Base-by-base conservation (phyloP, 139 green algal genomes). In the Chlamydomonas sphaeroides region DNA sequence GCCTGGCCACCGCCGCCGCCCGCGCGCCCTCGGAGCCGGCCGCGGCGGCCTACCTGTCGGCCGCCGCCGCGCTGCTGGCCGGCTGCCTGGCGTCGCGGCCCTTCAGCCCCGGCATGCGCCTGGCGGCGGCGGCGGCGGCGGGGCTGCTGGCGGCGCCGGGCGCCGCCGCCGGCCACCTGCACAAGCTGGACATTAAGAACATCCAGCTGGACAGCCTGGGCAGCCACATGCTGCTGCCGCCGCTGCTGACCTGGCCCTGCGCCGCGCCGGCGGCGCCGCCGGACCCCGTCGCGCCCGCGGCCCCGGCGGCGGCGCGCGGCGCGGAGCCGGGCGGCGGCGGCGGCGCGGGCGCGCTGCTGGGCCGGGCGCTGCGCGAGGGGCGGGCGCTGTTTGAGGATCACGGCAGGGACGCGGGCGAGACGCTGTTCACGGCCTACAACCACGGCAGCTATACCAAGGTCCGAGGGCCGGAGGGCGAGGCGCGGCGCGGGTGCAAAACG, bases 371-470 rank as follows among this genome's bases (percentile, higher is more conserved):
- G 77, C 35, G 36, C 0, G 88, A 88, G 14, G 86, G 67, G 17
- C n/a, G n/a, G 23, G 66, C 32, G 28, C 53, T 98, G 82, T 94
- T 95, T 69, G 75, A 90, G 25, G 87, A 94, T 57, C 94, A 98
- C 59, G n/a, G 85, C 28, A 38, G 83, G n/a, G 93, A 97, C 56
- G 92, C 89, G 6, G 91, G 88, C 2, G 93, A 97, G 38, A 93
- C 90, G 28, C 76, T 96, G 32, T 87, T 91, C 45, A 91, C 87
- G 26, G 94, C 94, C 0, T 95, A 92, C 86, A 65, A 89, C 30
- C 49, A 87, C 53, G 90, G 87, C 41, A 97, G 87, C 25, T 95
- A 92, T 70, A 93, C 91, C n/a, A 98, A 98, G 92, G 91, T 94
- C n/a, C n/a, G n/a, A n/a, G n/a, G n/a, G n/a, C n/a, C n/a, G n/a